A percentile compares a stretch with the other conserved stretches of the same genome.
Conservation (phyloP, 2,329 filamentous ascomycete genomes). For the Diplocarpon rosae region DNA sequence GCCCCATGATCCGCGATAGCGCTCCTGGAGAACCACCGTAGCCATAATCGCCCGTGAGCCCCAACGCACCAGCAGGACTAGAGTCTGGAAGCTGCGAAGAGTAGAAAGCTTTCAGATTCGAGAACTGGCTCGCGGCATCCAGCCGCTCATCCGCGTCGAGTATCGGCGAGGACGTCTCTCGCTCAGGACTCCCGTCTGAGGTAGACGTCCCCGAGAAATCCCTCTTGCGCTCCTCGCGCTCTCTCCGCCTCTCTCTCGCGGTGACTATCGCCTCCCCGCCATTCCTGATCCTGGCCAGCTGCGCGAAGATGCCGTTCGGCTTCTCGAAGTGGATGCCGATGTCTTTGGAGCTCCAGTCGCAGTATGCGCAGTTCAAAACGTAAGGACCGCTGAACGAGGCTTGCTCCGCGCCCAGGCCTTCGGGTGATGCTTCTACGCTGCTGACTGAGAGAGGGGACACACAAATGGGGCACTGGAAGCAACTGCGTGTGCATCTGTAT, state of each 20-base stretch:
- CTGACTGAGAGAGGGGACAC: conserved; percentile 68
- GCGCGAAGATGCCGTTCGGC: conserved; percentile 72
- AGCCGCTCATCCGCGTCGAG: conserved; percentile 30
- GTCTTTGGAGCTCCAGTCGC: conserved; percentile 84
- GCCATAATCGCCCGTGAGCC: conserved; percentile 43
- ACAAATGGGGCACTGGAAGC: conserved; percentile 90
- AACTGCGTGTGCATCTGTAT: conserved; percentile 76
- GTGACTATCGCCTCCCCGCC: conserved; percentile 42
- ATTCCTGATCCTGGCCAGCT: conserved; percentile 62
- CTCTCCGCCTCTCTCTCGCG: conserved; percentile 30
- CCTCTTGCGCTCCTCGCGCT: conserved; percentile 20
- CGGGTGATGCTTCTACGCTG: conserved; percentile 45
- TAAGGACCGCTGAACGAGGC: conserved; percentile 47
- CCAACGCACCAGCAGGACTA: conserved; percentile 40
- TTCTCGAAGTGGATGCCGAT: conserved; percentile 86
- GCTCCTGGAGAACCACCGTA: conserved; percentile 67
- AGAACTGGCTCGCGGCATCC: conserved; percentile 60
- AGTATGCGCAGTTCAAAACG: conserved; percentile 79
- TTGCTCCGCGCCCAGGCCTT: conserved; percentile 26
- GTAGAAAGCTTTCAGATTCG: conserved; percentile 70
- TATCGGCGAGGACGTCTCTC: conserved; percentile 29
- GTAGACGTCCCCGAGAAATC: conserved; percentile 19
- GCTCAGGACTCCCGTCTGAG: conserved; percentile 22
- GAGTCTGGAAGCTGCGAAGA: conserved; percentile 62
- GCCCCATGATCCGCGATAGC: conserved; percentile 78